Conservation (phyloP, 1,139 yeast species). For the Yamadazyma blattariae region DNA sequence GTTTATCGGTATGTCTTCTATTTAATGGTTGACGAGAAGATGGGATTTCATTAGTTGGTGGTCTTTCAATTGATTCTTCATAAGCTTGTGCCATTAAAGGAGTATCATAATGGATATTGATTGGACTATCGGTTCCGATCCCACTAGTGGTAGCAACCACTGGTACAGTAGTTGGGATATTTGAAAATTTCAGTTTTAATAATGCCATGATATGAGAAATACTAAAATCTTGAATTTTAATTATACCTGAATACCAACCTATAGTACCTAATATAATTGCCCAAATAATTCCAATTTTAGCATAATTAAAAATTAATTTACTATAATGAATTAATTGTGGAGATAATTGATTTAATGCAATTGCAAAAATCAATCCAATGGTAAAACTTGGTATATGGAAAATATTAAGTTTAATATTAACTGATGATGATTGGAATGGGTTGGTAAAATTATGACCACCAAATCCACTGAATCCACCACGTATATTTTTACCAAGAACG, state of each 20-base stretch:
- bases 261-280: conserved; percentile 22
- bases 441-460: too few relatives aligned
- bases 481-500: too few relatives aligned
- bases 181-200: conserved; percentile 8
- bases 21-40: conserved; percentile 1
- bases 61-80: conserved; percentile 7
- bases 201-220: conserved; percentile 5
- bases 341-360: conserved; percentile 18
- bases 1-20: conserved; percentile 3
- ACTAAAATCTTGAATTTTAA: conserved; percentile 22
- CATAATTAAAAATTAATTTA: conserved; percentile 16
- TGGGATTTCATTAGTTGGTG: neutral
- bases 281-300: conserved; percentile 26
- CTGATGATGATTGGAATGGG: neutral
- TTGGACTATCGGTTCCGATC: conserved; percentile 1
- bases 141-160: neutral
- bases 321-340: conserved; percentile 23
- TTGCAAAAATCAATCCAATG: conserved; percentile 26
- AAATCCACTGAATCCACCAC: too few relatives aligned
- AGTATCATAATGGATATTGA: conserved; percentile 6
- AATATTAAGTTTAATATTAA: neutral
- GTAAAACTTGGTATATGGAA: conserved; percentile 34
- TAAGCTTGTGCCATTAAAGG: conserved; percentile 8
- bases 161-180: too few relatives aligned
- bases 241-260: conserved; percentile 31